Evolutionary conservation across 2,329 filamentous ascomycete genomes (phyloP), one percentile per base, ranked within the genome.

Genomic region (Fusarium fujikuroi): DNA sequence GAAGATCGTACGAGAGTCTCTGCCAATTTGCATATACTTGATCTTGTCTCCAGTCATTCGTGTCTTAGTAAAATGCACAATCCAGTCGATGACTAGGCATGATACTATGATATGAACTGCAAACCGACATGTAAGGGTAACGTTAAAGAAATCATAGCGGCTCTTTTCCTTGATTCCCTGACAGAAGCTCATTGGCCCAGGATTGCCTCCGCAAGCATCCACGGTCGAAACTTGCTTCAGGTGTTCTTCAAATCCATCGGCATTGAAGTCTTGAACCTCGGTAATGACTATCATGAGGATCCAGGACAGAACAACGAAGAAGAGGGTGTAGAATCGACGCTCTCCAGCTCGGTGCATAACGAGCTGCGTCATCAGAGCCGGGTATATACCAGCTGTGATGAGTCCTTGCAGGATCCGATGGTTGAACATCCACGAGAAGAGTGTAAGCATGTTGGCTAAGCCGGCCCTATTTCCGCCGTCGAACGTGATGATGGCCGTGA

Each of bases 101-200:
- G 47, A 37, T 5, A 12, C 11, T 5, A 64, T 37, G 1, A 56
- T 25, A 10, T 64, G 63, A 4, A 46, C 36, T 9, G 23, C 10
- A 49, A 42, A 47, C 14, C 40, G 23, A 19, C 23, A 30, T 4
- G 36, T 21, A 2, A 66, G 15, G 0, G 63, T 66, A 1, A 40
- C 5, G 1, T 18, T 5, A 12, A 66, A 64, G 30, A 66, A 64
- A 10, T 56, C 63, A 0, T 66, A 66, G 11, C 28, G 47, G 5
- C 30, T 16, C 16, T 44, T 65, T 7, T 54, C 40, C 9, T 65
- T 65, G 16, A 63, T 63, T 23, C 60, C 44, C 11, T 64, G 49
- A 1, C 63, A 66, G 10, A 64, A 66, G 6, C 49, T 64, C 63
- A 66, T 66, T 0, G 49, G 60, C 0, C 63, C 60, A 14, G 63